Evolutionary conservation across 805 yeast species (phyloP).

Genomic region (Metschnikowia noctiluminum): DNA sequence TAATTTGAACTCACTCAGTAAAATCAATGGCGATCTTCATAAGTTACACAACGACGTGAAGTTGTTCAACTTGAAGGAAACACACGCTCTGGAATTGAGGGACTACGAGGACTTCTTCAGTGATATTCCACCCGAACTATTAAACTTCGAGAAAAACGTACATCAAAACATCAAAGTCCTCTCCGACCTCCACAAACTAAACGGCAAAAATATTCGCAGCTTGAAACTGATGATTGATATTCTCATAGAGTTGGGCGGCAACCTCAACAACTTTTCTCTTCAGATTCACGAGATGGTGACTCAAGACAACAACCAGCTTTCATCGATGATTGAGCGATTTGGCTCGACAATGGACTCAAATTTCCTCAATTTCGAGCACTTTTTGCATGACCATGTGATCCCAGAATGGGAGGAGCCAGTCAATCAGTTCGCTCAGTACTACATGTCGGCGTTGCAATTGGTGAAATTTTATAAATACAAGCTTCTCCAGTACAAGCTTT

Average conservation of each 20-base stretch:
- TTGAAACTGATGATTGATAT: slow-evolving; percentile 37
- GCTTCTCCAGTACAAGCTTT: slow-evolving; percentile 45
- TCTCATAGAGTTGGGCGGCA: slow-evolving; percentile 53
- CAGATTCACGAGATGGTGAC: slow-evolving; percentile 31
- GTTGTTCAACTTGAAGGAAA: slow-evolving; percentile 26
- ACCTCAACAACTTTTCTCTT: slow-evolving; percentile 53
- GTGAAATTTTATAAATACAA: slow-evolving; percentile 50
- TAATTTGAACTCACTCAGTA: slow-evolving; percentile 29
- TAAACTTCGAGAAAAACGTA: slow-evolving; percentile 33
- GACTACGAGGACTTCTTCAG: slow-evolving; percentile 17
- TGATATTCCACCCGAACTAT: slow-evolving; percentile 31
- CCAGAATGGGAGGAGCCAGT: slow-evolving; percentile 51
- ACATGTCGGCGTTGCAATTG: slow-evolving; percentile 41
- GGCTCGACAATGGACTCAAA: slow-evolving; percentile 52
- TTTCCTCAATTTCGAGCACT: slow-evolving; percentile 47
- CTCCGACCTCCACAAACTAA: slow-evolving; percentile 34
- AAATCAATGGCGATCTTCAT: slow-evolving; percentile 34
- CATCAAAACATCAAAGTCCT: slow-evolving; percentile 32
- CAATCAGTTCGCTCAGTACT: slow-evolving; percentile 45
- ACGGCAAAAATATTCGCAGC: slow-evolving; percentile 37
- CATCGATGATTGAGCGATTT: slow-evolving; percentile 43
- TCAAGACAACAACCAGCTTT: slow-evolving; percentile 25
- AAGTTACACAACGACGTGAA: slow-evolving; percentile 33
- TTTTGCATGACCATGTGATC: slow-evolving; percentile 34
- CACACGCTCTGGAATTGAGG: slow-evolving; percentile 6